These are phyloP conservation scores for Heimioporus sp. DNA, from an alignment of 768 basidiomycete species.

Conservation along the genomic window DNA sequence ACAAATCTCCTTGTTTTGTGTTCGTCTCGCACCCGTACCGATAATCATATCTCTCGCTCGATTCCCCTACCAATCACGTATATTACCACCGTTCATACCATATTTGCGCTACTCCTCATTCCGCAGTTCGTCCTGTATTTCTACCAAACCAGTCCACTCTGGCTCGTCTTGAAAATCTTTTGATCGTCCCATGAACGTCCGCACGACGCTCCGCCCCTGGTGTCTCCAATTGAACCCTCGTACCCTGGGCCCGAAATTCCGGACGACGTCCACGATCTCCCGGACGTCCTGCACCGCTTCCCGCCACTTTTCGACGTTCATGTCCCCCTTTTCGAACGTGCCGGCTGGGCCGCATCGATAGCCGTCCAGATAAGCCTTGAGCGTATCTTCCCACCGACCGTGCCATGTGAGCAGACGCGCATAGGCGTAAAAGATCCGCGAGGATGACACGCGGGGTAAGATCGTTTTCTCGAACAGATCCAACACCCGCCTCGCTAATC, in stretches of 20 bases:
- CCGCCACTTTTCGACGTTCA: conserved; percentile 65
- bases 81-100: conserved; percentile 17
- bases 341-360: conserved; percentile 71
- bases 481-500: conserved; percentile 62
- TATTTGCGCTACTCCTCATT: conserved; percentile 9
- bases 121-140: conserved; percentile 41
- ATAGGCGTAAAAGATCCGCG: conserved; percentile 80
- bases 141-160: conserved; percentile 72
- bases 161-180: conserved; percentile 87
- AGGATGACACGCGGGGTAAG: conserved; percentile 76
- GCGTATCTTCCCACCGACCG: conserved; percentile 66
- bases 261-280: conserved; percentile 79
- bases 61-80: conserved; percentile 1
- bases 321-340: conserved; percentile 64
- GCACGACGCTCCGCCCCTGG: conserved; percentile 81
- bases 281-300: conserved; percentile 77
- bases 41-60: background rate
- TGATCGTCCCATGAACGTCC: conserved; percentile 87
- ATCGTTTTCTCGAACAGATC: conserved; percentile 76
- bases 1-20: background rate
- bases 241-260: conserved; percentile 76
- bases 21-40: background rate
- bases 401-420: conserved; percentile 79
- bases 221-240: conserved; percentile 71
- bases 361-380: conserved; percentile 82